Evolutionary conservation across 2,329 filamentous ascomycete species (phyloP), one percentile per base, ranked within the genome.

Genomic region (Coniochaeta prunicola): DNA sequence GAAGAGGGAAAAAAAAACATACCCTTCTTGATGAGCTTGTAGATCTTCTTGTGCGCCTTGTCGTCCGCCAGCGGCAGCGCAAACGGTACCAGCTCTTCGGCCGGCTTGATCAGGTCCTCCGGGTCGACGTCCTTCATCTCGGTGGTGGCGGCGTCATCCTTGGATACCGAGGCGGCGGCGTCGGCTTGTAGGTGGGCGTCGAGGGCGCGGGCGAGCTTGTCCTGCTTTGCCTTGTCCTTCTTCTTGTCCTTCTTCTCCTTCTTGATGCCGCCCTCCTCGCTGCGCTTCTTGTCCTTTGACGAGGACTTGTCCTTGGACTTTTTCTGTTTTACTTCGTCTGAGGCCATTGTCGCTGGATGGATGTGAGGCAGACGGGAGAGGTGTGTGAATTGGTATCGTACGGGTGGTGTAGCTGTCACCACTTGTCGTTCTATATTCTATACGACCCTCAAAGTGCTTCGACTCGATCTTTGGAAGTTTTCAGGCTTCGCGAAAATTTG

Each of bases 21-120:
- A 86, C 83, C 80, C 73, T 83, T 84, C 79, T 85, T 85, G 70
- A 81, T 80, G 57, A 77, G 63, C 74, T 87, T 88, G 57, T 88
- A 75, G 55, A 90, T 82, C 75, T 85, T 86, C 78, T 85, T 85
- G 71, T 80, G 80, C 60, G 76, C 82, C 81, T 96, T 94, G 63
- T 91, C 90, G 63, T 92, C 87, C 30, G 88, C 88, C 61, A 96
- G 77, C 34, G 91, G 90, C 66, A 89, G 81, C 59, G 92, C 91
- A 70, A 96, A 94, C 31, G 92, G 89, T 58, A 96, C 90, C 54
- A 96, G 78, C 60, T 87, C 85, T 66, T 76, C 75, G 48, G 70
- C 66, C 30, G 71, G 70, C 72, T 78, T 75, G 58, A 79, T 70
- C 56, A 67, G 58, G 62, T 65, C 76, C 64, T 80, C 76, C 57